Evolutionary conservation across 306 rosid species (phyloP).

Genomic region (Sicyos edulis): DNA sequence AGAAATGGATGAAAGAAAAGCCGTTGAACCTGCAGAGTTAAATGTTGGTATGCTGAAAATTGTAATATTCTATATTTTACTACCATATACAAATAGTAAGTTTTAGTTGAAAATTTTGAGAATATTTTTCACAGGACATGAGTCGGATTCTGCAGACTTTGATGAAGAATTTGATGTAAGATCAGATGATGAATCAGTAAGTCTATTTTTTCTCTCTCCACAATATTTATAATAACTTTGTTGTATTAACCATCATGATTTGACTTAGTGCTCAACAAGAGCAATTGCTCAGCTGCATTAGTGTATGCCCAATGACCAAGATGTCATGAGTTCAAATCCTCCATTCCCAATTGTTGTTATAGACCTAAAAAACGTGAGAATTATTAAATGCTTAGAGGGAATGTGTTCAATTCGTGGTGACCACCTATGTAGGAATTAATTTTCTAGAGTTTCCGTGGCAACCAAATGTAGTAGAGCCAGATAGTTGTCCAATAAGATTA

Average conservation of each 20-base stretch:
- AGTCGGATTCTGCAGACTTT: constrained; percentile 35
- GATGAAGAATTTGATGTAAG: constrained; percentile 24
- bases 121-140: constrained; percentile 36
- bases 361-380: too few species aligned
- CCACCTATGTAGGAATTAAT: too few species aligned
- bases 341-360: too few species aligned
- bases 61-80: constrained; percentile 13
- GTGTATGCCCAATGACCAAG: too few species aligned
- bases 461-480: too few species aligned
- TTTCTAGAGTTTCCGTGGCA: too few species aligned
- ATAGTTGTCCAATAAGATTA: too few species aligned
- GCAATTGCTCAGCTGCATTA: too few species aligned
- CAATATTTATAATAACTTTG: neutral
- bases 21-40: constrained; percentile 38
- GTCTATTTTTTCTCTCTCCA: constrained; percentile 22
- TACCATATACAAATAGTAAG: constrained; percentile 16
- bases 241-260: neutral
- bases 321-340: too few species aligned
- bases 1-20: constrained; percentile 33
- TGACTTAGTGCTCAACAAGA: too few species aligned
- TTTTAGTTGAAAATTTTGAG: constrained; percentile 22
- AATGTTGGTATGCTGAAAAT: constrained; percentile 53
- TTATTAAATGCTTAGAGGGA: too few species aligned
- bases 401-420: too few species aligned
- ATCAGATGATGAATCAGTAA: constrained; percentile 36